Evolutionary conservation across 2,329 filamentous ascomycete genomes (phyloP).

Genomic region (Aspergillus unguis): DNA sequence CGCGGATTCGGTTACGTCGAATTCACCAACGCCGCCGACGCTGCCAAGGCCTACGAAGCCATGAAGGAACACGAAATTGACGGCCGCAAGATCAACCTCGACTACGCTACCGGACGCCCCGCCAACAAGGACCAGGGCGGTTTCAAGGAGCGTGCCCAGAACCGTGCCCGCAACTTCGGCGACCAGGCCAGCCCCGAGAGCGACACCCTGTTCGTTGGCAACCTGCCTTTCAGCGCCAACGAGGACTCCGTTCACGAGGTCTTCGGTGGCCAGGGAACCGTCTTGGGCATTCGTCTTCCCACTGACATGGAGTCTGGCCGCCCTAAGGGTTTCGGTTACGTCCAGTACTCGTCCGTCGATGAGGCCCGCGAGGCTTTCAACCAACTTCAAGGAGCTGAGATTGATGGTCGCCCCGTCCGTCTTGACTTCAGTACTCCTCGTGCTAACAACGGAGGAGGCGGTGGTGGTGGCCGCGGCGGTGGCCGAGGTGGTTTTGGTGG

Average conservation of each 20-base stretch:
- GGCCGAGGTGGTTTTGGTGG: constrained; percentile 54
- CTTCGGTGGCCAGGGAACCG: constrained; percentile 67
- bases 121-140: constrained; percentile 53
- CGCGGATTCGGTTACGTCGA: constrained; percentile 94
- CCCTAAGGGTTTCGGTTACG: constrained; percentile 90
- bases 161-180: constrained; percentile 59
- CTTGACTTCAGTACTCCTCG: constrained; percentile 77
- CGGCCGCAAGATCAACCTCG: constrained; percentile 71
- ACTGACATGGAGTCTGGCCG: constrained; percentile 81
- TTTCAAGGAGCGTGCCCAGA: constrained; percentile 59
- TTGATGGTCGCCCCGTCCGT: constrained; percentile 71
- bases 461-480: constrained; percentile 47
- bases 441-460: constrained; percentile 51
- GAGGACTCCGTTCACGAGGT: constrained; percentile 71
- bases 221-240: constrained; percentile 78
- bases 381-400: constrained; percentile 66
- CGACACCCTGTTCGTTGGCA: constrained; percentile 87
- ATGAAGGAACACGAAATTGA: constrained; percentile 74
- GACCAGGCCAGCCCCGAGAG: constrained; percentile 75
- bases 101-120: constrained; percentile 68
- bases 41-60: constrained; percentile 67
- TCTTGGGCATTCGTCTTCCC: constrained; percentile 79
- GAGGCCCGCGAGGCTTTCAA: constrained; percentile 75
- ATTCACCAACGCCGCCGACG: constrained; percentile 66
- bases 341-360: constrained; percentile 76